A percentile compares a stretch with the other conserved stretches of the same genome.
Evolutionary conservation across 257 asterid species (phyloP).

Genomic region (Jaltomata sinuosa): DNA sequence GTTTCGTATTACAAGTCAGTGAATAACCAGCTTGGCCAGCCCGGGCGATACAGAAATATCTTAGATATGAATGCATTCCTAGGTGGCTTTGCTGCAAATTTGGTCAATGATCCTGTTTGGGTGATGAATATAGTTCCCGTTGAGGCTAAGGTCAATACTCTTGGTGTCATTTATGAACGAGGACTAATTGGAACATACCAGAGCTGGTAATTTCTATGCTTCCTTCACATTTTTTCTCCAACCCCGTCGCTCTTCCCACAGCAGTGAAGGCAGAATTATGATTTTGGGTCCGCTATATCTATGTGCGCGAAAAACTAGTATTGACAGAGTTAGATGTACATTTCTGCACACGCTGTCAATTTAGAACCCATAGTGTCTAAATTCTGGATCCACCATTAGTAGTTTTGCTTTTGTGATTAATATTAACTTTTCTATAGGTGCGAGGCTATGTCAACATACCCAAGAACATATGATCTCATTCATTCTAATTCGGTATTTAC

Average conservation of each 20-base stretch:
- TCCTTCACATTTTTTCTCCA: too few relatives aligned
- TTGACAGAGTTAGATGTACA: background rate
- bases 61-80: slow-evolving; percentile 81
- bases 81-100: slow-evolving; percentile 75
- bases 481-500: slow-evolving; percentile 72
- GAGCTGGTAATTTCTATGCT: slow-evolving; percentile 65
- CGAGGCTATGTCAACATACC: slow-evolving; percentile 91
- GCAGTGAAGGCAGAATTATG: too few relatives aligned
- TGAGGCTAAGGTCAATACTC: slow-evolving; percentile 55
- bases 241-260: too few relatives aligned
- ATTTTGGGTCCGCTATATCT: background rate
- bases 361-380: background rate
- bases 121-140: slow-evolving; percentile 75
- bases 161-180: slow-evolving; percentile 72
- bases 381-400: background rate
- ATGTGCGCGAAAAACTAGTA: background rate
- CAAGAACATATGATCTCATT: slow-evolving; percentile 77
- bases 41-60: slow-evolving; percentile 63
- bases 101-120: slow-evolving; percentile 60
- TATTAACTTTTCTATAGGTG: slow-evolving; percentile 32
- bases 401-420: background rate
- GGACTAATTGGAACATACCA: slow-evolving; percentile 83
- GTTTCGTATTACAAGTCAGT: slow-evolving; percentile 57
- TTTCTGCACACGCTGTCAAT: background rate
- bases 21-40: slow-evolving; percentile 40